Evolutionary conservation across 2,329 filamentous ascomycete genomes (phyloP).

Genomic region (Epichloe scottii): DNA sequence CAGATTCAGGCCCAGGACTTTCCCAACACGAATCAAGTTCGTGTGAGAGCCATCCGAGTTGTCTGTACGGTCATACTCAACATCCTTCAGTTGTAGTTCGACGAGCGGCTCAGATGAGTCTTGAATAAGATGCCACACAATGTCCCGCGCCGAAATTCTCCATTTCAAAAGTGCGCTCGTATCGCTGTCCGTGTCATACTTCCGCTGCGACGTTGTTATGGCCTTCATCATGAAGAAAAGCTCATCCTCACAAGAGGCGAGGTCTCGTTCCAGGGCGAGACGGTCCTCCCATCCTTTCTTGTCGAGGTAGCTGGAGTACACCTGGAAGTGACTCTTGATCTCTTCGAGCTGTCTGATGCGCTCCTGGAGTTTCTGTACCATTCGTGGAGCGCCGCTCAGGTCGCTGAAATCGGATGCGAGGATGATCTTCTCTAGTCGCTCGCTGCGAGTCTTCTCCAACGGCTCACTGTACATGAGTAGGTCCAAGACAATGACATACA

Average conservation of each 20-base stretch:
- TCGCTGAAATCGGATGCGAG: conserved; percentile 97
- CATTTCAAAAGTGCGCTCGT: conserved; percentile 75
- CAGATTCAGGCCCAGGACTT: conserved; percentile 79
- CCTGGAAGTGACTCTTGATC: conserved; percentile 92
- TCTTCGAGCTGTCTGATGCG: conserved; percentile 89
- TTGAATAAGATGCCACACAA: conserved; percentile 92
- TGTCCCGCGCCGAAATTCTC: conserved; percentile 88
- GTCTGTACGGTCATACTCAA: conserved; percentile 89
- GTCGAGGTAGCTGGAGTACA: conserved; percentile 78
- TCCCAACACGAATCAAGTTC: conserved; percentile 80
- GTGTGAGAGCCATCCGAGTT: conserved; percentile 95
- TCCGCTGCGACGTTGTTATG: conserved; percentile 89
- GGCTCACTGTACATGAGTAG: conserved; percentile 93
- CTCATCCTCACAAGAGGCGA: conserved; percentile 86
- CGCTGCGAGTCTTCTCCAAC: conserved; percentile 89
- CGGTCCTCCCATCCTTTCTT: conserved; percentile 85
- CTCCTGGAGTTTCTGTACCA: conserved; percentile 83
- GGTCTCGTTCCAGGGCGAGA: conserved; percentile 75
- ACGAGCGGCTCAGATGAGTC: conserved; percentile 79
- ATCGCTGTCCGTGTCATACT: conserved; percentile 58
- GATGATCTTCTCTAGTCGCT: conserved; percentile 96
- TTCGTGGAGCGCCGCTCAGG: conserved; percentile 80
- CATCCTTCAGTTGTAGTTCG: conserved; percentile 83
- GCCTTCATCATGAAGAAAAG: conserved; percentile 99
- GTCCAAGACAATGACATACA: conserved; percentile 97